Evolutionary conservation across 2,329 filamentous ascomycete species (phyloP), one percentile per base, ranked within the genome.

Genomic region (Aspergillus sojae): DNA sequence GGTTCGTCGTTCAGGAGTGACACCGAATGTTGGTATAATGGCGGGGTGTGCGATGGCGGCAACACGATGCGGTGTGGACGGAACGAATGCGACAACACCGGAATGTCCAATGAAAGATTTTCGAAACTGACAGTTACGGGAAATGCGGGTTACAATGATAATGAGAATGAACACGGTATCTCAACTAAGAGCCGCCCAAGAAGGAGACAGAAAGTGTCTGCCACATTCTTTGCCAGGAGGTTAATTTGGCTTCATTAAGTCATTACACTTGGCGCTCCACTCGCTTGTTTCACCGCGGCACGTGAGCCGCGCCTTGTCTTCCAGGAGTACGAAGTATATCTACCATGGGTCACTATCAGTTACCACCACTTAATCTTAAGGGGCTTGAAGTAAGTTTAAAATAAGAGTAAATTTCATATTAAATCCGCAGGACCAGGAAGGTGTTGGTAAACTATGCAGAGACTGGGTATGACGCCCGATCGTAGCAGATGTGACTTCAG

Each of bases 391-490:
- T 41, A 19, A n/a, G 39, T 41, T 41, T 41, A 23, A 46, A 21
- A 12, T 46, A 21, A 30, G 32, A 52, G 45, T 59, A 28, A 58
- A 32, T 26, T 60, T 60, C 59, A 59, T 55, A 54, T 60, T 55
- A 41, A 41, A 60, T 46, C 23, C 60, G 43, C 50, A 65, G n/a
- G 30, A 50, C 34, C 46, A 62, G 23, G 30, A 62, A 43, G 7
- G 57, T 23, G 50, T 32, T 36, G 52, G 59, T 41, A 57, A 53
- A 32, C 48, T 65, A 75, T 76, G 74, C 74, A 74, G 73, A 68
- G 70, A 63, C 70, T 72, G 71, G 74, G 74, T 76, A 77, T 74
- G 73, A 63, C 45, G 69, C 72, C 74, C 70, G 69, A 74, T 73
- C 70, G 66, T 70, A 70, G 61, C 65, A 68, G 50, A 62, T 54